A percentile compares a stretch with the other conserved stretches of the same genome.
phyloP scores from a whole-genome alignment of 495 filamentous ascomycete genomes.

The Penicillium maclennaniae region DNA sequence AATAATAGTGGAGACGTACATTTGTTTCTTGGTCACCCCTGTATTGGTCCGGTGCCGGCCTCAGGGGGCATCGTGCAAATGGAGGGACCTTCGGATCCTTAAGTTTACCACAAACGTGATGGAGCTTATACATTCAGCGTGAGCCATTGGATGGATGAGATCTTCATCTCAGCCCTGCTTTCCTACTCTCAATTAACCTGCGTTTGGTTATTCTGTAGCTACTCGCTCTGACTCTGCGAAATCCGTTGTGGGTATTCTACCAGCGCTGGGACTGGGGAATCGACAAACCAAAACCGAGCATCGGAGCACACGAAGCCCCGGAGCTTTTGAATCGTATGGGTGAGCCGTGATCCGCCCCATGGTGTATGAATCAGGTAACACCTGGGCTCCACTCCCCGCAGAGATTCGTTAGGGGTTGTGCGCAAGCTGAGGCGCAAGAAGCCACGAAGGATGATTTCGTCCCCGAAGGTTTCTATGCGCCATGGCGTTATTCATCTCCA shows the following conservation, averaged over 20 bases:
- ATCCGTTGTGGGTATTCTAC: constrained; percentile 1
- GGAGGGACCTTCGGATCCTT: background rate
- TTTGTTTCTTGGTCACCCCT: too few relatives aligned
- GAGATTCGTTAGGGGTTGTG: background rate
- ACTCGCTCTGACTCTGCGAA: background rate
- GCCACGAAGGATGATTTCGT: background rate
- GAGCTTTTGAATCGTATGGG: background rate
- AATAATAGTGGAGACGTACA: too few relatives aligned
- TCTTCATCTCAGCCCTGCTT: background rate
- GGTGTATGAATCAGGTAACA: background rate
- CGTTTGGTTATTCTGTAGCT: background rate
- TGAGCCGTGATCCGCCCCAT: background rate
- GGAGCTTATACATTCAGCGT: background rate
- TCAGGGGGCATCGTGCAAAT: constrained; percentile 11
- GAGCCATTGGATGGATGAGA: background rate
- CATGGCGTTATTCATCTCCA: background rate
- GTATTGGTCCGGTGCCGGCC: constrained; percentile 17
- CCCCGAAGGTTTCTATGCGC: background rate
- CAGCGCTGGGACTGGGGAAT: constrained; percentile 2
- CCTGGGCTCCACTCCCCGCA: constrained; percentile 5
- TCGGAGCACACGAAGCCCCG: constrained; percentile 11
- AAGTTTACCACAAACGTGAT: background rate
- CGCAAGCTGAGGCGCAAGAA: background rate
- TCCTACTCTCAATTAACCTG: background rate
- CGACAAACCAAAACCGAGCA: constrained; percentile 17